Evolutionary conservation across 2,329 filamentous ascomycete species (phyloP).

Genomic region (Cladosporium sp.): DNA sequence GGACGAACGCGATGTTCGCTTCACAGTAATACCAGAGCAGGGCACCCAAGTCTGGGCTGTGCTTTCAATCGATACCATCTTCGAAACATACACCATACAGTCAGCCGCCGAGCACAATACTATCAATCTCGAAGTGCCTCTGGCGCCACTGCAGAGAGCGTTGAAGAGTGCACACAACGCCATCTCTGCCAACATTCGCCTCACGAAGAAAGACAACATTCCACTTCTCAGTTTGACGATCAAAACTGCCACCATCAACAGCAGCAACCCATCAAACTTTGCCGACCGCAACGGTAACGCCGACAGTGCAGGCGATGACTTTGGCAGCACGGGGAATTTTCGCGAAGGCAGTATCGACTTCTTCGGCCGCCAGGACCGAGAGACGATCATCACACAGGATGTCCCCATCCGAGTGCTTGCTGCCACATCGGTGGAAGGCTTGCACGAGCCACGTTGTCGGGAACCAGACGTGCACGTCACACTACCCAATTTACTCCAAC

Average conservation of each 20-base stretch:
- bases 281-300: conserved; percentile 17
- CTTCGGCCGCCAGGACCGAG: conserved; percentile 64
- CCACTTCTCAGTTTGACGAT: conserved; percentile 89
- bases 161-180: conserved; percentile 81
- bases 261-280: conserved; percentile 37
- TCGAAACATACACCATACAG: conserved; percentile 78
- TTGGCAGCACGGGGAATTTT: conserved; percentile 15
- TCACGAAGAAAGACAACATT: conserved; percentile 87
- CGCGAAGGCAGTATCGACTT: conserved; percentile 26
- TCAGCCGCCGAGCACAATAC: conserved; percentile 78
- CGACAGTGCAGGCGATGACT: conserved; percentile 17
- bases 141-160: conserved; percentile 83
- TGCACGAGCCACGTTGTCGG: conserved; percentile 85
- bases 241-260: conserved; percentile 63
- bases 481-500: conserved; percentile 76
- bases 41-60: conserved; percentile 84
- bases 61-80: conserved; percentile 64
- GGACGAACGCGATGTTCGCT: conserved; percentile 79
- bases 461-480: conserved; percentile 94
- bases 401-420: conserved; percentile 90
- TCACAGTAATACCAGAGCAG: conserved; percentile 91
- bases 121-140: conserved; percentile 92
- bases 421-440: conserved; percentile 77
- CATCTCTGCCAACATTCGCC: conserved; percentile 73
- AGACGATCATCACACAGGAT: conserved; percentile 91